Conservation (phyloP, 345 rosid genomes). For the Lepidium sativum region DNA sequence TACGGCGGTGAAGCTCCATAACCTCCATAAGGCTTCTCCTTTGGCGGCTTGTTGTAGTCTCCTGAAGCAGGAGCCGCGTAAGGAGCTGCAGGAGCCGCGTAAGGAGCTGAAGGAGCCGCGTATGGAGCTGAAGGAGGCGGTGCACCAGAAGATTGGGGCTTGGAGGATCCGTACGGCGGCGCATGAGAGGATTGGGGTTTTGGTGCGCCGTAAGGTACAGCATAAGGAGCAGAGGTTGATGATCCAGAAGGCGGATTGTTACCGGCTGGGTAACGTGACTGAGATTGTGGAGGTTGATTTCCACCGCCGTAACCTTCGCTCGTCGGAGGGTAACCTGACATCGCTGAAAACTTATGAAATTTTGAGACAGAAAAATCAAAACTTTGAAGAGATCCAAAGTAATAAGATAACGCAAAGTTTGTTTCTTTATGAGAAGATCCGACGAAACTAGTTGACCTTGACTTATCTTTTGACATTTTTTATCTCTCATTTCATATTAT, state of each 20-base stretch:
- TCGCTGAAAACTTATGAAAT: not conserved
- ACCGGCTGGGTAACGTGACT: conserved; percentile 29
- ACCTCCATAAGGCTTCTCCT: conserved; percentile 45
- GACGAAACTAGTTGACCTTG: too few relatives aligned
- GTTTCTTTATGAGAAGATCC: not conserved
- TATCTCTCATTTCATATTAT: not conserved
- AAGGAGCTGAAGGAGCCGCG: conserved; percentile 14
- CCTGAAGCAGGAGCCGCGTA: conserved; percentile 31
- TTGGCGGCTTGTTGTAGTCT: conserved; percentile 53
- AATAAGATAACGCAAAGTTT: not conserved
- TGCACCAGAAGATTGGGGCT: conserved; percentile 1
- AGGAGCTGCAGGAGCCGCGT: conserved; percentile 32
- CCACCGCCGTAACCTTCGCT: conserved; percentile 52
- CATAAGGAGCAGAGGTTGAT: conserved; percentile 30
- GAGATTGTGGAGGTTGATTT: conserved; percentile 21
- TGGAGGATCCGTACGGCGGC: conserved; percentile 26
- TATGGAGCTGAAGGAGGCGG: conserved; percentile 35
- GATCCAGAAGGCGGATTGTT: conserved; percentile 20
- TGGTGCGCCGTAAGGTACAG: conserved; percentile 28
- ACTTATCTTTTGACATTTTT: too few relatives aligned
- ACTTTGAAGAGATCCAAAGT: not conserved
- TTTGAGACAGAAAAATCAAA: not conserved
- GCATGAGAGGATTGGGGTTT: conserved; percentile 29
- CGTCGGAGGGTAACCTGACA: conserved; percentile 31
- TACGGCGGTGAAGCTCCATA: conserved; percentile 41